Evolutionary conservation across 2,329 filamentous ascomycete species (phyloP), one percentile per base, ranked within the genome.

Genomic region (Falciphora oryzae): DNA sequence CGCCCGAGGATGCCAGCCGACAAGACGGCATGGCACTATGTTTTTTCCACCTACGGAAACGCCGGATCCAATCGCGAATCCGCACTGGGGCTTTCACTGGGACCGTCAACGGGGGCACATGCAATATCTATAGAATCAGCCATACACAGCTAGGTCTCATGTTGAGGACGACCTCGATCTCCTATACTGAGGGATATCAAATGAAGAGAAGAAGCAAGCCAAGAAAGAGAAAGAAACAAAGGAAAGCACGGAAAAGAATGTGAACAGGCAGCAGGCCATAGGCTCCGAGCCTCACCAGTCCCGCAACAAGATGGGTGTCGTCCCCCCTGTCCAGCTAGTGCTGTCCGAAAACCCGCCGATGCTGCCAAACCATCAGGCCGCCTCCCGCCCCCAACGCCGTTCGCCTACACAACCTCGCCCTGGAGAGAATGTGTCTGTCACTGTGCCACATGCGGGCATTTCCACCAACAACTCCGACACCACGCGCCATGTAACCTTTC

Each of bases 41-140:
- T 53, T 53, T 53, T 50, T 53, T 53, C 44, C 44, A 53, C 44
- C 44, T 53, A 53, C 44, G 44, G 44, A 53, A 53, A n/a, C 44
- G 44, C 5, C 44, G 44, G 44, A 11, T n/a, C 8, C 22, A n/a
- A 53, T 11, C 18, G 18, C 7, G 18, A n/a, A n/a, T 11, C 22
- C 44, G 44, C 44, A 22, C 22, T 53, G 44, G 44, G 44, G 44
- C 22, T n/a, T 16, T 44, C 38, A 16, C 38, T 44, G 38, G 38
- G 38, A 44, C 18, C 38, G 38, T 44, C 38, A 8, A 3, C 4
- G 14, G 38, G 18, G 38, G 38, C 38, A 32, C 32, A 44, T 22
- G 14, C 38, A 16, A 22, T 53, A n/a, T n/a, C 2, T 22, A 53
- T n/a, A 53, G 44, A 53, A 53, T n/a, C 38, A 22, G 44, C 22